These are phyloP conservation scores for Talaromyces atroroseus DNA, from an alignment of 2,329 filamentous ascomycete species.

Conservation along the genomic window DNA sequence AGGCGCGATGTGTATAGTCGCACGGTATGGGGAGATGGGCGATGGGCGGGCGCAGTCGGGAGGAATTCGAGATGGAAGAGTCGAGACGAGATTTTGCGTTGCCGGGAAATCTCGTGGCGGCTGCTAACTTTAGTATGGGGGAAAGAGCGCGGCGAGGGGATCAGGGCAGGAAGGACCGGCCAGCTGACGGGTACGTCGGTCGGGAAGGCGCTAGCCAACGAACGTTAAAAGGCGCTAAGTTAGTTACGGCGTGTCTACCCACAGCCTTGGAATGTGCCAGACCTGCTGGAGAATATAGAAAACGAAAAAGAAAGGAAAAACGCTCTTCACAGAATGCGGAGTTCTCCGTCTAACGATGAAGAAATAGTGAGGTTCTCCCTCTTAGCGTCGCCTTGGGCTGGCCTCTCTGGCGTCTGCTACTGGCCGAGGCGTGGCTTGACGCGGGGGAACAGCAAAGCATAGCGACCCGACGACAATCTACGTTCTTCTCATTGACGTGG, in stretches of 20 bases:
- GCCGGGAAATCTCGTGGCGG: conserved; percentile 9
- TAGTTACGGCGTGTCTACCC: no score
- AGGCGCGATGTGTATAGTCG: background rate
- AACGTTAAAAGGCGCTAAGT: no score
- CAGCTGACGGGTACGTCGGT: background rate
- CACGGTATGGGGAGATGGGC: background rate
- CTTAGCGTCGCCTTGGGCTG: no score
- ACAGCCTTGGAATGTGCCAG: no score
- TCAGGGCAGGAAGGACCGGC: background rate
- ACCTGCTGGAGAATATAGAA: no score
- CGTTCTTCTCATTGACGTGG: background rate
- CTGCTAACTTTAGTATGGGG: background rate
- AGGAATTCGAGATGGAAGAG: conserved; percentile 1
- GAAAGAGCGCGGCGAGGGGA: no score
- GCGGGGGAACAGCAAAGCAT: background rate
- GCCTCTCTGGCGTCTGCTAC: no score
- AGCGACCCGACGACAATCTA: background rate
- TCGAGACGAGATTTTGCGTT: conserved; percentile 7
- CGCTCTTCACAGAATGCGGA: background rate
- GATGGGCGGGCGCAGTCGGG: background rate
- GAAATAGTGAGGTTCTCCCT: background rate
- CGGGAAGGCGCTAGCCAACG: background rate
- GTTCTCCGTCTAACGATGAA: background rate
- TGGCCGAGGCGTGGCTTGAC: background rate
- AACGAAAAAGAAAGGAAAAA: background rate